These are phyloP conservation scores for Aspergillus unguis DNA, from an alignment of 2,329 filamentous ascomycete species.

Conservation along the genomic window DNA sequence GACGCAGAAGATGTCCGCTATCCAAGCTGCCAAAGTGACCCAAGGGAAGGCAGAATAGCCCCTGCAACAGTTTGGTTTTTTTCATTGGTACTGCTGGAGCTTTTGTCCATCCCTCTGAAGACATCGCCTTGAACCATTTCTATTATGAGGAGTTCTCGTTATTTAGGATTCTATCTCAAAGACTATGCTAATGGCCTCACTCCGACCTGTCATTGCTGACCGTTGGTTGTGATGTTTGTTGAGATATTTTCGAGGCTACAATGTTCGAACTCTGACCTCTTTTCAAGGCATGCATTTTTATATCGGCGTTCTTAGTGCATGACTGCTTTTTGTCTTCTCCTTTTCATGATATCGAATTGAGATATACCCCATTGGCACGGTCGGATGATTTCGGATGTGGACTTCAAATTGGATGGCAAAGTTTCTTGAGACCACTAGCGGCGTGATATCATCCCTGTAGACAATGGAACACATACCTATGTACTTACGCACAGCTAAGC, in stretches of 20 bases:
- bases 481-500: no score
- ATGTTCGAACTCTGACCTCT: neutral
- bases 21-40: constrained; percentile 82
- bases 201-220: no score
- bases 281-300: no score
- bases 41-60: constrained; percentile 42
- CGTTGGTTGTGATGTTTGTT: no score
- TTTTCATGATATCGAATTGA: neutral
- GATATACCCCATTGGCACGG: neutral
- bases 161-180: no score
- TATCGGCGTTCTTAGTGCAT: neutral
- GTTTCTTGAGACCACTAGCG: neutral
- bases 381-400: neutral
- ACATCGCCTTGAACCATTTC: neutral
- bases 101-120: neutral
- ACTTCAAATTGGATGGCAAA: neutral
- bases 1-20: constrained; percentile 95
- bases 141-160: neutral
- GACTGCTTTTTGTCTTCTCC: neutral
- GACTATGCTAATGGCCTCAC: no score
- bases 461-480: no score
- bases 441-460: no score
- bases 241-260: neutral
- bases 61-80: neutral
- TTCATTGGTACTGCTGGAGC: neutral